A percentile compares a stretch with the other conserved stretches of the same genome.
Conservation (phyloP, 2,329 filamentous ascomycete genomes). For the Ascochyta pisi region DNA sequence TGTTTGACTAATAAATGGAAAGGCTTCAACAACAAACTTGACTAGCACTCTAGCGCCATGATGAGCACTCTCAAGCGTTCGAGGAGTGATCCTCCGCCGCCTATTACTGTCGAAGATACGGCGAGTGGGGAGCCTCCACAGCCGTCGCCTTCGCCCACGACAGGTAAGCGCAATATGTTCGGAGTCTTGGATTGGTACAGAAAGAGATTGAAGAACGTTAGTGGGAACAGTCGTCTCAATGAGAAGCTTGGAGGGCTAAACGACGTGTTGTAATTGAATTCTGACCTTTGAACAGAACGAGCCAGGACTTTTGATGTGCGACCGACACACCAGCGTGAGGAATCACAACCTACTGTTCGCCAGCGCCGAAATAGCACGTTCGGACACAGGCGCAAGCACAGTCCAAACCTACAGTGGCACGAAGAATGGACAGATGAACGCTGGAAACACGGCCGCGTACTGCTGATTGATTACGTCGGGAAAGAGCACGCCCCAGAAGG, state of each 20-base stretch:
- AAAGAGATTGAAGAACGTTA: too few relatives aligned
- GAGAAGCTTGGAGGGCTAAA: too few relatives aligned
- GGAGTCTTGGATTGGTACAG: too few relatives aligned
- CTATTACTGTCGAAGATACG: constrained; percentile 47
- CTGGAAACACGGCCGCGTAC: constrained; percentile 54
- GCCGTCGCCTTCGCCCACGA: constrained; percentile 32
- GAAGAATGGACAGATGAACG: constrained; percentile 46
- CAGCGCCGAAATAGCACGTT: constrained; percentile 31
- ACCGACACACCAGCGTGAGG: constrained; percentile 18
- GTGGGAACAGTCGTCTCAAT: too few relatives aligned
- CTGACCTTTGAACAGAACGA: constrained; percentile 18
- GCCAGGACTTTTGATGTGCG: constrained; percentile 24
- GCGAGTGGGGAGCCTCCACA: constrained; percentile 29
- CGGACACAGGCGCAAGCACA: constrained; percentile 41
- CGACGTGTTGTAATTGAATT: too few relatives aligned
- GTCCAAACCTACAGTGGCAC: constrained; percentile 48
- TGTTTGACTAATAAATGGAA: not conserved
- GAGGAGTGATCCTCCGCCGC: constrained; percentile 37
- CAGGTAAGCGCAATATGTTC: constrained; percentile 15
- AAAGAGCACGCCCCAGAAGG: constrained; percentile 48
- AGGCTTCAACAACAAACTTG: not conserved
- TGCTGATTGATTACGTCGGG: constrained; percentile 60
- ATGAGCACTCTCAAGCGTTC: constrained; percentile 17
- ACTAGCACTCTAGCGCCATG: not conserved
- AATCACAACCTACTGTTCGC: constrained; percentile 17